Conservation (phyloP, 495 filamentous ascomycete genomes). For the Bathelium albidoporum region DNA sequence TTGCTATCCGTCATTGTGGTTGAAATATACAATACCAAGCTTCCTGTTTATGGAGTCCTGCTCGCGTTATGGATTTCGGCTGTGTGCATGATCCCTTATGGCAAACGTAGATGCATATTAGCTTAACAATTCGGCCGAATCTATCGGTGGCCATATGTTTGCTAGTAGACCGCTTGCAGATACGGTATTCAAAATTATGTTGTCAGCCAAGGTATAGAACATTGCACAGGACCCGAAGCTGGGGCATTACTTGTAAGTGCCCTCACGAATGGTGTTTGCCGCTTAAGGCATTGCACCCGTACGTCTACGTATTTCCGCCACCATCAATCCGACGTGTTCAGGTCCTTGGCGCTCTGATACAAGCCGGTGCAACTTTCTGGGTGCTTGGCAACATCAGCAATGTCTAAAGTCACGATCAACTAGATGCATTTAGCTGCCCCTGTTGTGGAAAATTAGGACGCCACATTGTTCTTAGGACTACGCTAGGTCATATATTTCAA, state of each 20-base stretch:
- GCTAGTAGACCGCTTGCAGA: slow-evolving; percentile 76
- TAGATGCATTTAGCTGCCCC: slow-evolving; percentile 81
- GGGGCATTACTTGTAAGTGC: slow-evolving; percentile 90
- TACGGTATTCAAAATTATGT: slow-evolving; percentile 79
- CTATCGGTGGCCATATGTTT: slow-evolving; percentile 68
- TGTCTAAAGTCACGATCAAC: slow-evolving; percentile 64
- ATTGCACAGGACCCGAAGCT: slow-evolving; percentile 81
- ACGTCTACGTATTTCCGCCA: too few species aligned
- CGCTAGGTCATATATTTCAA: too few species aligned
- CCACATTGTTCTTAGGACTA: too few species aligned
- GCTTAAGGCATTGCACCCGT: slow-evolving; percentile 70
- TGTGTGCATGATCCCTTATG: slow-evolving; percentile 66
- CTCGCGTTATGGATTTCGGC: slow-evolving; percentile 63
- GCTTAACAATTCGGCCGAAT: slow-evolving; percentile 56
- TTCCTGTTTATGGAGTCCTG: slow-evolving; percentile 54
- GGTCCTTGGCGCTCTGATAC: slow-evolving; percentile 64
- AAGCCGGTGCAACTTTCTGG: slow-evolving; percentile 79
- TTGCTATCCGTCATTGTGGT: slow-evolving; percentile 2
- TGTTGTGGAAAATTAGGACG: too few species aligned
- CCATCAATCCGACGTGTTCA: not conserved
- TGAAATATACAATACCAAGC: slow-evolving; percentile 7
- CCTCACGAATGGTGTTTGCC: slow-evolving; percentile 65
- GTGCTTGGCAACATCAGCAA: slow-evolving; percentile 69
- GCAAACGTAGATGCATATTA: slow-evolving; percentile 64
- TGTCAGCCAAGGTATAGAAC: slow-evolving; percentile 68